Percentiles rank a stretch among this genome's conserved stretches.
These are phyloP conservation scores for Yarrowia galli DNA, from an alignment of 1,139 yeast genomes.

Conservation along the genomic window DNA sequence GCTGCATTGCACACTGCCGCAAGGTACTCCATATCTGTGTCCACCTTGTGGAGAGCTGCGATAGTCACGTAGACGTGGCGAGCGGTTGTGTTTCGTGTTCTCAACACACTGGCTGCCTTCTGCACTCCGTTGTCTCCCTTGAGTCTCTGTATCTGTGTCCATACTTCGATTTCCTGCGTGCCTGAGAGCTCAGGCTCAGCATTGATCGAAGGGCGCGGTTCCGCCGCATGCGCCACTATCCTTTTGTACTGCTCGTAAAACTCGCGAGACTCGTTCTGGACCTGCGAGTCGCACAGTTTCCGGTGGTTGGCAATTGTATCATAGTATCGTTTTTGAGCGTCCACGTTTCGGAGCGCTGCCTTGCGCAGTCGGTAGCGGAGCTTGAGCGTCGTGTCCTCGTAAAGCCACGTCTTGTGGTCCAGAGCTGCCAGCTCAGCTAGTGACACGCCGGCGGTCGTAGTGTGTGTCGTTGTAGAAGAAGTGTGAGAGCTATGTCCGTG, in stretches of 20 bases:
- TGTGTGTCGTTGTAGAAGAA: not conserved
- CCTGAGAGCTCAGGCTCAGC: slow-evolving; percentile 30
- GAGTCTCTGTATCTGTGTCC: slow-evolving; percentile 25
- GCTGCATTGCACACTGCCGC: slow-evolving; percentile 25
- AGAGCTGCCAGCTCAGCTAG: slow-evolving; percentile 33
- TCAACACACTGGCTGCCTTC: slow-evolving; percentile 14
- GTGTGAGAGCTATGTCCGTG: slow-evolving; percentile 24
- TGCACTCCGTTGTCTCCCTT: slow-evolving; percentile 12
- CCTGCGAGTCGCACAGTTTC: slow-evolving; percentile 32
- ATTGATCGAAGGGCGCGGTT: slow-evolving; percentile 32
- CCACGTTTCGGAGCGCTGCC: slow-evolving; percentile 29
- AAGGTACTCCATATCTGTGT: slow-evolving; percentile 2
- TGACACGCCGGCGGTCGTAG: slow-evolving; percentile 1
- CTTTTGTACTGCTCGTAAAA: slow-evolving; percentile 24
- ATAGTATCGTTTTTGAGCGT: slow-evolving; percentile 22
- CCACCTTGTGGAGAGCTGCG: slow-evolving; percentile 23
- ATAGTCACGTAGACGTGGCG: slow-evolving; percentile 15
- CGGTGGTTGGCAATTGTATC: slow-evolving; percentile 25
- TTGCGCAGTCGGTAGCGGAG: slow-evolving; percentile 37
- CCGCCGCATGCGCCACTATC: slow-evolving; percentile 25
- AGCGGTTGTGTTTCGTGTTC: slow-evolving; percentile 13
- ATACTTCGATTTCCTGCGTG: slow-evolving; percentile 29
- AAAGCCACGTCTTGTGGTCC: slow-evolving; percentile 35
- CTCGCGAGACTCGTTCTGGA: slow-evolving; percentile 35
- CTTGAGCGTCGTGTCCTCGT: slow-evolving; percentile 36